These are phyloP conservation scores for Spathaspora girioi DNA, from an alignment of 805 yeast species.

Conservation along the genomic window DNA sequence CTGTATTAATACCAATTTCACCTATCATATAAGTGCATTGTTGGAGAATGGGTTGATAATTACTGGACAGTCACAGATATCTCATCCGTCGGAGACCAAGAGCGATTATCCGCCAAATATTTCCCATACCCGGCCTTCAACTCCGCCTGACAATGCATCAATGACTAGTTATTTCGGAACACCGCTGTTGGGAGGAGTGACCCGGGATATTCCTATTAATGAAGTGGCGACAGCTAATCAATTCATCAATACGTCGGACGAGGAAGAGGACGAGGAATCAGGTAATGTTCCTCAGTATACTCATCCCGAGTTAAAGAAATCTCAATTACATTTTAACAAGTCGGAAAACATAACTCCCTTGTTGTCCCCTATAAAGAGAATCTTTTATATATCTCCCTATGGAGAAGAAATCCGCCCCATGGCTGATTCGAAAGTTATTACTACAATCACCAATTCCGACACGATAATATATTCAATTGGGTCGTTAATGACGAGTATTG, in stretches of 20 bases:
- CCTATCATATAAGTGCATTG: constrained; percentile 80
- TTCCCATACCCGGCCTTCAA: constrained; percentile 18
- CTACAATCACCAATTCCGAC: constrained; percentile 47
- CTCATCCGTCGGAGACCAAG: constrained; percentile 61
- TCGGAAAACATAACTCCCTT: constrained; percentile 53
- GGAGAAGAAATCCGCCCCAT: constrained; percentile 82
- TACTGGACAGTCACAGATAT: constrained; percentile 90
- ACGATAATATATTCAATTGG: constrained; percentile 78
- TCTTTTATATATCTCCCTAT: constrained; percentile 79
- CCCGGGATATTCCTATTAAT: constrained; percentile 5
- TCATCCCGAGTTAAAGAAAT: constrained; percentile 71
- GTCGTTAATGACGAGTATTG: constrained; percentile 79
- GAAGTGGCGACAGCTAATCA: constrained; percentile 7
- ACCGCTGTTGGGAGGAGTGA: background rate
- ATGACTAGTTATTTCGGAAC: constrained; percentile 5
- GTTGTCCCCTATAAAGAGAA: constrained; percentile 67
- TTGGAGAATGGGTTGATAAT: constrained; percentile 67
- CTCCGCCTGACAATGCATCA: constrained; percentile 13
- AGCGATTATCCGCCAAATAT: constrained; percentile 23
- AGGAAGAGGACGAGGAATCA: constrained; percentile 34
- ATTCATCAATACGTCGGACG: background rate
- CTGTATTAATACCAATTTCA: constrained; percentile 78
- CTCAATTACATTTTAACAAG: constrained; percentile 74
- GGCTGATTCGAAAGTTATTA: constrained; percentile 60
- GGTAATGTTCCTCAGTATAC: constrained; percentile 69